Evolutionary conservation across 192 early-diverging fungal genomes (phyloP).

Genomic region (Umbelopsis sp.): DNA sequence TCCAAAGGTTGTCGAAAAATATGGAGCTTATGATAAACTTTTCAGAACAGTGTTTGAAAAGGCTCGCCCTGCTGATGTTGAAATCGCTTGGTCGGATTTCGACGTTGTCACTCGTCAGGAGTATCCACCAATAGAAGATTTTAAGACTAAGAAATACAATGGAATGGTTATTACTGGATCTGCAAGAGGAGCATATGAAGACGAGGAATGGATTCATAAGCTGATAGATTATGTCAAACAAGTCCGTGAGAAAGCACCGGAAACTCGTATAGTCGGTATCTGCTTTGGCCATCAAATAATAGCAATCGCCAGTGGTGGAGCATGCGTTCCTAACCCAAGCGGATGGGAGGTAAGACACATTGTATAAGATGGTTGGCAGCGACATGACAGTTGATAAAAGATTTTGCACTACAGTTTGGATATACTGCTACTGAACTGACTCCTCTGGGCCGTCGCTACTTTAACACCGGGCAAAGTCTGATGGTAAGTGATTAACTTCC

Average conservation of each 20-base stretch:
- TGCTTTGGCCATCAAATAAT: conserved; percentile 90
- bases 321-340: conserved; percentile 51
- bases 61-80: conserved; percentile 28
- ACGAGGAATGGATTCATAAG: conserved; percentile 66
- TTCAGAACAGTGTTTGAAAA: conserved; percentile 37
- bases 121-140: conserved; percentile 34
- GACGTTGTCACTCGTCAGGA: conserved; percentile 48
- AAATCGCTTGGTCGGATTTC: conserved; percentile 29
- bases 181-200: conserved; percentile 63
- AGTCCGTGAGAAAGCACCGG: conserved; percentile 30
- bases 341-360: conserved; percentile 73
- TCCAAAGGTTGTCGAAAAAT: conserved; percentile 40
- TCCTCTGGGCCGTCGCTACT: conserved; percentile 36
- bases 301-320: conserved; percentile 65
- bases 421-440: conserved; percentile 40
- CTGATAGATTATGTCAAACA: conserved; percentile 55
- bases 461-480: conserved; percentile 21
- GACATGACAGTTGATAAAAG: neutral
- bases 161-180: conserved; percentile 59
- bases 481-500: neutral
- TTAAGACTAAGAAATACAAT: conserved; percentile 42
- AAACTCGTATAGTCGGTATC: conserved; percentile 63
- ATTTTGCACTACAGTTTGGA: conserved; percentile 44
- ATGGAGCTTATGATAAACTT: conserved; percentile 49
- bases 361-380: neutral